Evolutionary conservation across 1,284 basidiomycete genomes (phyloP), one percentile per base, ranked within the genome.

Genomic region (Tilletiopsis washingtonensis): DNA sequence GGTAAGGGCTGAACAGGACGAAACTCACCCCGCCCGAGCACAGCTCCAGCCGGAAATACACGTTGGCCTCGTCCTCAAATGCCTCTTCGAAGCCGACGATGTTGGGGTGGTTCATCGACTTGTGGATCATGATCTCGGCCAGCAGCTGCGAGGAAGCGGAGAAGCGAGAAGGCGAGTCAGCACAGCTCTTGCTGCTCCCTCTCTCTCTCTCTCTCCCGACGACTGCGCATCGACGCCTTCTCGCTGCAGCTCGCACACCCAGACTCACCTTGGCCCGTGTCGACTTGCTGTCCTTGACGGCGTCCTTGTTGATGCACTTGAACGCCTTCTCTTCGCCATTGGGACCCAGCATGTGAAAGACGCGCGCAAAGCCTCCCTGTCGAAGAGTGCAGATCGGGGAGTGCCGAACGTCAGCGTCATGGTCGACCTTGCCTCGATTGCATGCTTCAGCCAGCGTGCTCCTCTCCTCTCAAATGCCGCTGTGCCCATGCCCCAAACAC

Each of bases 61-160:
- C 91, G 74, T 97, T 91, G 45, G 88, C 84, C 7, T 84, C 81
- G 71, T 96, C 93, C 75, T 98, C 91, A 71, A 97, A 97, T 74
- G 90, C 93, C 61, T 96, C 90, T 51, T 86, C 80, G 73, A 98
- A 97, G 17, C 78, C 77, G 55, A 97, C 91, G 54, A 98, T 87
- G 75, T 98, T 91, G 21, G 90, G 87, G 68, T 98, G 93, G 32
- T 83, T 76, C 47, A 97, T 81, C 19, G 89, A 85, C 55, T 85
- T 83, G 75, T 98, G 93, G 49, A 98, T 91, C 79, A 94, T 96
- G 74, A 98, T 97, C 80, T 98, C 93, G 54, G 91, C 91, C 67
- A 93, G 96, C 53, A 97, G 82, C 91, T 86, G 57, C 6, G 6
- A 19, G 4, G 24, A 17, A 4, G 32, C n/a, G 4, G 15, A 17